These are phyloP conservation scores for Aspergillus alliaceus DNA, from an alignment of 2,329 filamentous ascomycete species.

Conservation along the genomic window DNA sequence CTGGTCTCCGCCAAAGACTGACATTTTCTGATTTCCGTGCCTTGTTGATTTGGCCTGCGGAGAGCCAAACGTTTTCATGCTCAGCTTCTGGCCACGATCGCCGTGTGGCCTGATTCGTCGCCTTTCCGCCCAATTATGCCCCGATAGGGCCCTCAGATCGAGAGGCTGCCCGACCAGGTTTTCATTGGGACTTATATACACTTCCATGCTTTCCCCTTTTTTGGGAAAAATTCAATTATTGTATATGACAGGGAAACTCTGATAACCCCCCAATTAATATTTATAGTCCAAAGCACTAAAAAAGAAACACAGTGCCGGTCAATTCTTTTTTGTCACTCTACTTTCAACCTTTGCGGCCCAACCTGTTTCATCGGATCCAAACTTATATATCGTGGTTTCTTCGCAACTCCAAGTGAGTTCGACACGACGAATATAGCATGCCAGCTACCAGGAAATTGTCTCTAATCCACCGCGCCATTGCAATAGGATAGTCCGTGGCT, in stretches of 20 bases:
- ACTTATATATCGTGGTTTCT: slow-evolving; percentile 5
- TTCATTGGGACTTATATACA: slow-evolving; percentile 16
- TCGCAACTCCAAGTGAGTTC: slow-evolving; percentile 19
- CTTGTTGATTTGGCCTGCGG: slow-evolving; percentile 14
- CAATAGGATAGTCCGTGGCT: slow-evolving; percentile 20
- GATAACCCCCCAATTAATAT: slow-evolving; percentile 10
- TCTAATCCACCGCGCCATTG: slow-evolving; percentile 19
- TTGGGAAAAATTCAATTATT: slow-evolving; percentile 13
- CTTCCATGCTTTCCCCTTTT: slow-evolving; percentile 1
- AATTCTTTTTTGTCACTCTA: slow-evolving; percentile 1
- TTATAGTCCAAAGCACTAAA: slow-evolving; percentile 1
- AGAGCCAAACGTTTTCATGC: slow-evolving; percentile 15
- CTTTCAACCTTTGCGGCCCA: not conserved
- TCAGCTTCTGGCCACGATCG: slow-evolving; percentile 15
- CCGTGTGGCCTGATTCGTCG: slow-evolving; percentile 20
- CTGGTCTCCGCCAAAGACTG: slow-evolving; percentile 4
- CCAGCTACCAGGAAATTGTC: slow-evolving; percentile 18
- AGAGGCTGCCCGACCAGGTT: slow-evolving; percentile 23
- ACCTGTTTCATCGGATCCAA: not conserved
- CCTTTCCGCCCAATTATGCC: slow-evolving; percentile 22
- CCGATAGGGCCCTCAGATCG: slow-evolving; percentile 21
- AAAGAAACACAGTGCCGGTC: not conserved
- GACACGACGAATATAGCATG: slow-evolving; percentile 23
- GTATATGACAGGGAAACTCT: not conserved
- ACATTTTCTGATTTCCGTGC: slow-evolving; percentile 8